A percentile compares a stretch with the other conserved stretches of the same genome.
Evolutionary conservation across 495 filamentous ascomycete species (phyloP).

Genomic region (Tuber magnatum): DNA sequence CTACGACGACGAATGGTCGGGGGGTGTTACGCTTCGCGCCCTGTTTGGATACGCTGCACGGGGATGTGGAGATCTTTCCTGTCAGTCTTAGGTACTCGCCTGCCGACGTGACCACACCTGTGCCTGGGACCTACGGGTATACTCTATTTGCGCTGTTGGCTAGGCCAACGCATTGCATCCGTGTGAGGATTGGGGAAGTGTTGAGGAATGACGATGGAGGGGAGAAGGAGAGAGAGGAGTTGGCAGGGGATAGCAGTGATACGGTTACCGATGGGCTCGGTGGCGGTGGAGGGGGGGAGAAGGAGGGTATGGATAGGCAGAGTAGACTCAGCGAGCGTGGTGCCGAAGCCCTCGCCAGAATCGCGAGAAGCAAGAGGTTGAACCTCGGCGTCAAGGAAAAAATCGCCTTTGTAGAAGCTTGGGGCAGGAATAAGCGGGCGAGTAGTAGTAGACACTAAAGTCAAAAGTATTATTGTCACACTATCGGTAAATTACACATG

Average conservation of each 20-base stretch:
- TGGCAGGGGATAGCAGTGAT: constrained; percentile 38
- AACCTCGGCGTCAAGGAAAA: constrained; percentile 78
- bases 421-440: constrained; percentile 42
- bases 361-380: constrained; percentile 87
- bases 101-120: constrained; percentile 79
- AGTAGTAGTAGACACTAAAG: constrained; percentile 12
- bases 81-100: constrained; percentile 81
- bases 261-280: constrained; percentile 38
- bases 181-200: constrained; percentile 76
- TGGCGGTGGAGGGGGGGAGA: constrained; percentile 46
- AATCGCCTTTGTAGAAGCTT: constrained; percentile 65
- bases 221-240: constrained; percentile 39
- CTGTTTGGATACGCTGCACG: constrained; percentile 58
- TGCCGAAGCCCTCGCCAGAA: constrained; percentile 74
- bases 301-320: constrained; percentile 15
- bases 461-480: background rate
- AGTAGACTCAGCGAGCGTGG: constrained; percentile 51
- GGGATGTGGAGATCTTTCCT: constrained; percentile 70
- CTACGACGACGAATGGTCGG: constrained; percentile 85
- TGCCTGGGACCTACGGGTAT: constrained; percentile 67
- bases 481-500: background rate
- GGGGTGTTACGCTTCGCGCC: constrained; percentile 80
- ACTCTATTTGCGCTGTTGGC: constrained; percentile 74
- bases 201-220: constrained; percentile 47
- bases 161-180: constrained; percentile 76